Base-by-base conservation (phyloP, 768 basidiomycete species). In the Punctularia strigosozonata region DNA sequence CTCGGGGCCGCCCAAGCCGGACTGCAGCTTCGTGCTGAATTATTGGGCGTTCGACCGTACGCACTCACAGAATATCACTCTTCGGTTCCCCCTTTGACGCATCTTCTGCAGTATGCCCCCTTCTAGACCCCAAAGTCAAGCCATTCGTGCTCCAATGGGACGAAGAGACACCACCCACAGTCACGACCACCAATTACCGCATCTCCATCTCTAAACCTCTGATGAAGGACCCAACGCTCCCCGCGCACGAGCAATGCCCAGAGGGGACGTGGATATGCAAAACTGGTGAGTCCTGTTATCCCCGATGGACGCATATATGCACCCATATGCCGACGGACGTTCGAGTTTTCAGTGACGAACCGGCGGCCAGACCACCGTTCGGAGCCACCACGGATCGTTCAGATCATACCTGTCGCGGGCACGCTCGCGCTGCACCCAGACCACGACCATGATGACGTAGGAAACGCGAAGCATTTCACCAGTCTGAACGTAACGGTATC, bases 231-330 rank as follows among this genome's bases (percentile, higher is more conserved):
- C 46, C 41, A 22, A 43, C 31, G 10, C 31, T 48, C 36, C 44
- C 53, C n/a, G 39, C 42, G 34, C 31, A 51, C 22, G 49, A 53
- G 40, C 58, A 61, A 53, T 59, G 57, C 31, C 55, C 54, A 12
- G 37, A 44, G 8, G 57, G 57, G 26, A 57, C 57, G 12, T 53
- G 50, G 53, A 52, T 59, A 21, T 57, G 57, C 44, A 28, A 48
- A 34, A 56, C 46, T 10, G 40, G 57, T 55, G 32, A 42, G 50
- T 39, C 22, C 33, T 31, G 13, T 17, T 30, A 7, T 17, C n/a
- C 15, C 44, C 23, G 39, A 6, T 26, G 14, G 13, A 8, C 6
- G 22, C 28, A 19, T 8, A 12, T 10, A 34, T 10, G 8, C 20
- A 19, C 10, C 33, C 28, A 10, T 10, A 10, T 15, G 15, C 28